Evolutionary conservation across 768 basidiomycete genomes (phyloP).

Genomic region (Agrocybe pediades): DNA sequence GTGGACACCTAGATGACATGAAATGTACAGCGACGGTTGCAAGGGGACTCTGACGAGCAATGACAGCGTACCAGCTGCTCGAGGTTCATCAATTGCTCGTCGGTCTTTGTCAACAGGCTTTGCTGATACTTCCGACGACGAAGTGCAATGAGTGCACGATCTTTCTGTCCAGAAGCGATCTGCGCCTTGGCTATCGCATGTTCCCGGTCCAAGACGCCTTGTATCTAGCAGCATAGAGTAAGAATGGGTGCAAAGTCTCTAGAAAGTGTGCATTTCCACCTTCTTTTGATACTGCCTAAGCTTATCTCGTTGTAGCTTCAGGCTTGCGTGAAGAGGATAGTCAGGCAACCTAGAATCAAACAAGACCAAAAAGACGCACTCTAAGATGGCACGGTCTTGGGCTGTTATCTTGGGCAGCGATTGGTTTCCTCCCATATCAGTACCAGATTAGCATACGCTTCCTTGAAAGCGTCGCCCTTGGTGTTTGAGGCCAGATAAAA

Average conservation of each 20-base stretch:
- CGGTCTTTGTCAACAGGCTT: constrained; percentile 82
- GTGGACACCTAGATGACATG: constrained; percentile 72
- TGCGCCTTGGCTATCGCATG: constrained; percentile 87
- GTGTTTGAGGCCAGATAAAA: background rate
- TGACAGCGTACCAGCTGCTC: constrained; percentile 75
- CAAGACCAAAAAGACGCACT: constrained; percentile 54
- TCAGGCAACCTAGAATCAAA: constrained; percentile 9
- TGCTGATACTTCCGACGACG: constrained; percentile 95
- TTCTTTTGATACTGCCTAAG: constrained; percentile 94
- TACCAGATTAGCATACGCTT: background rate
- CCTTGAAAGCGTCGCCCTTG: background rate
- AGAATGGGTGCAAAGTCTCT: background rate
- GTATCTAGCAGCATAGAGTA: constrained; percentile 57
- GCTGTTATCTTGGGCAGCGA: constrained; percentile 87
- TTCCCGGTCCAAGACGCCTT: constrained; percentile 84
- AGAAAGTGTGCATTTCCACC: constrained; percentile 41
- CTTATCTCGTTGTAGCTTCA: constrained; percentile 96
- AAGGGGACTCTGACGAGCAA: background rate
- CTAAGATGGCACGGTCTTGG: constrained; percentile 93
- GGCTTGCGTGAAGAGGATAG: constrained; percentile 48
- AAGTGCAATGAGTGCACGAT: constrained; percentile 84
- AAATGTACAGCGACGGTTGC: background rate
- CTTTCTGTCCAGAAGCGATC: constrained; percentile 79
- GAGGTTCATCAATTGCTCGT: constrained; percentile 83
- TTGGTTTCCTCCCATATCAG: constrained; percentile 66